Evolutionary conservation across 2,329 filamentous ascomycete species (phyloP), one percentile per base, ranked within the genome.

Genomic region (Botryotinia globosa): DNA sequence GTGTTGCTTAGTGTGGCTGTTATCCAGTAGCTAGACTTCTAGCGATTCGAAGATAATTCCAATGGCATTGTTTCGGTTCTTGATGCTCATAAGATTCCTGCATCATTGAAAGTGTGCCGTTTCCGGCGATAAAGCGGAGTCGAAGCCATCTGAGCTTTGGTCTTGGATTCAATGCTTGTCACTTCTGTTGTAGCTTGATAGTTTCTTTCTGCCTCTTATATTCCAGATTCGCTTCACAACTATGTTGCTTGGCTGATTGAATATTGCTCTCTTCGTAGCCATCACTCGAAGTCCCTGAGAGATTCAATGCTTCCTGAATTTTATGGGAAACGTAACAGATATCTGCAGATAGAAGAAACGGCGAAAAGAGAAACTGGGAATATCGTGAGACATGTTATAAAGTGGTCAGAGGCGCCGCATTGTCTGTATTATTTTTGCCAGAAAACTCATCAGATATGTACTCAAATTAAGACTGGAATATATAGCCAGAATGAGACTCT

Each of bases 381-480:
- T n/a, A 3, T 14, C 25, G 12, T 16, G n/a, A 54, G 25, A 54
- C 51, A 29, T 29, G 4, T n/a, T 29, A 10, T n/a, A 5, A 54
- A 16, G 51, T n/a, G 14, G 5, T 54, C 14, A n/a, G 51, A 54
- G 25, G 4, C 16, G 25, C 25, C 51, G 1, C 25, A 14, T 54
- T 29, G 14, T 54, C 51, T 54, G 9, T 29, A 29, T 29, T 29
- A 7, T n/a, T 16, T 2, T n/a, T 54, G 25, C 14, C 5, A 29
- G 25, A 29, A 16, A 54, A 16, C 25, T 54, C 8, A 7, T 7
- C 25, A 54, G n/a, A 54, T 22, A n/a, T n/a, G 7, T 6, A 29
- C 16, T 29, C 12, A 7, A 3, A 29, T 0, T 14, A 29, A 12
- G 1, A 29, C 12, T 7, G 12, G n/a, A 54, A 5, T 0, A 16